Evolutionary conservation across 345 rosid species (phyloP), one percentile per base, ranked within the genome.

Genomic region (Moricandia moricandioides): DNA sequence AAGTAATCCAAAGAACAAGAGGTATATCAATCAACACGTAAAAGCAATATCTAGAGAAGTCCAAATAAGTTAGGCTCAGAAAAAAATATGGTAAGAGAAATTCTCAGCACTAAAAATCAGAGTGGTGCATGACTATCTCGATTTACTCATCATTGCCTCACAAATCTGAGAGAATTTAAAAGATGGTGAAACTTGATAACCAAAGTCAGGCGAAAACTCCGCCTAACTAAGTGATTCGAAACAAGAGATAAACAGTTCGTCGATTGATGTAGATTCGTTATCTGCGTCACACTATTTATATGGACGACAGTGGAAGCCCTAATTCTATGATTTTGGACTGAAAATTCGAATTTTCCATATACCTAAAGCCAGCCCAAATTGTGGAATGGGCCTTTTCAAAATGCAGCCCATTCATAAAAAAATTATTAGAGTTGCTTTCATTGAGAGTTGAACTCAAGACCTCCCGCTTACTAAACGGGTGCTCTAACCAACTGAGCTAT

Each of bases 401-500:
- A 47, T 47, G 17, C 52, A 47, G 52, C 52, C 8, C 6, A 45
- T 45, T 13, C 13, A 47, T 47, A 7, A 16, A 5, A 4, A 43
- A 11, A 39, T 21, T 12, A 13, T 12, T 1, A 4, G 5, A 43
- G 4, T 3, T 39, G 45, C 45, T 43, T 43, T 43, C 49, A 12
- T 43, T 43, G 49, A 43, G 7, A 13, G 88, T 88, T 76, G 93
- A 91, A 88, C 96, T 92, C 92, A 92, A 89, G 92, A 95, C 97
- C 92, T 90, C 91, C 91, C 88, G 88, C 93, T 89, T 90, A 92
- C 90, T 89, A 89, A 88, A 87, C 90, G 87, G 89, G 93, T 86
- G 94, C 92, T 88, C 94, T 89, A 90, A 90, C 89, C 93, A 86
- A 83, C 97, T 88, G 93, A 92, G 91, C 98, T 90, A 91, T 74